Evolutionary conservation across 768 basidiomycete species (phyloP), one percentile per base, ranked within the genome.

Genomic region (Chiua virens): DNA sequence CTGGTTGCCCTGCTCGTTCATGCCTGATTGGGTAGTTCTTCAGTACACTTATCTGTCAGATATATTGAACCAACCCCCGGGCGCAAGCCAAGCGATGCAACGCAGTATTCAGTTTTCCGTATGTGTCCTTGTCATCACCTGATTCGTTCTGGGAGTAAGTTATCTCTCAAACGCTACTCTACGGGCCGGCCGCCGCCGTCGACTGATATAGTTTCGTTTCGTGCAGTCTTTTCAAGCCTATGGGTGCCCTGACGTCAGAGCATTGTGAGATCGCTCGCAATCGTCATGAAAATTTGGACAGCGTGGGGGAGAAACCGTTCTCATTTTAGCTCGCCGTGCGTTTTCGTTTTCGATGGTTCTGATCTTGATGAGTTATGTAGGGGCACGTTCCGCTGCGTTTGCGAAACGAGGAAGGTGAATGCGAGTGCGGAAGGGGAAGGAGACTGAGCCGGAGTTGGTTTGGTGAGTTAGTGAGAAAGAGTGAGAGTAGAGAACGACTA

Each of bases 21-120:
- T 27, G 30, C 6, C 48, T 42, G 36, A 59, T 14, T 18, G 43
- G 41, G 42, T 14, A 18, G 18, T 20, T 3, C 1, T 4, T 30
- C 49, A 95, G 92, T 96, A 92, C 66, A 86, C 89, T 1, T 96
- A 95, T 67, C 70, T 96, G 44, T n/a, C n/a, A n/a, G 86, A 89
- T 54, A 82, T 97, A 49, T 72, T 97, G 48, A 97, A 97, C 59
- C 92, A 96, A 65, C 80, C 91, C 20, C 94, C 94, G 4, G 93
- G 94, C 80, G 94, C 20, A 97, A 93, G 4, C 92, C 93, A 1
- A 92, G 87, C 62, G 94, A 97, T 72, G 92, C 94, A 10, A 96
- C 95, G 0, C 92, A 95, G 59, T 97, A 94, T 69, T 93, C 93
- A 0, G 83, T 96, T 8, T 94, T 92, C 56, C 90, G 89, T 91